A percentile compares a stretch with the other conserved stretches of the same genome.
Conservation (phyloP, 305 asterid species). For the Coffea humblotiana region DNA sequence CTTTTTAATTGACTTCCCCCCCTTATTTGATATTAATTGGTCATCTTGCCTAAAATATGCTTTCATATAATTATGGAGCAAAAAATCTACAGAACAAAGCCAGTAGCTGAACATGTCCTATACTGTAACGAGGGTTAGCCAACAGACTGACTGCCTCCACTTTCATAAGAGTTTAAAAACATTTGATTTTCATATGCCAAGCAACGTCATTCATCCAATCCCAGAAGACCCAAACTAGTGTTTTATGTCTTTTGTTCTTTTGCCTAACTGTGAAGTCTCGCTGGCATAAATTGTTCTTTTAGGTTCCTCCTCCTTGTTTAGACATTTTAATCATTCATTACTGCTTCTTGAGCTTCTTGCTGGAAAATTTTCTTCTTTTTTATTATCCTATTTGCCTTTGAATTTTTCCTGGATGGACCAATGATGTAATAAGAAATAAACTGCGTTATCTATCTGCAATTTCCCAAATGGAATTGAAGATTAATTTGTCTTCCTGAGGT, state of each 20-base stretch:
- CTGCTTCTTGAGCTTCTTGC: not conserved
- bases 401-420: conserved; percentile 3
- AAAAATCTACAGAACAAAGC: too few species aligned
- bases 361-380: not conserved
- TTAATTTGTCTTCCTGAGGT: conserved; percentile 18
- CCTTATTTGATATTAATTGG: too few species aligned
- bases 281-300: not conserved
- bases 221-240: not conserved
- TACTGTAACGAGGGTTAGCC: too few species aligned
- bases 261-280: not conserved
- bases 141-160: not conserved
- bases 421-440: conserved; percentile 18
- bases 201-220: not conserved
- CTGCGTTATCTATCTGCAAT: conserved; percentile 35
- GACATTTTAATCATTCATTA: not conserved
- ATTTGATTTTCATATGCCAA: too few species aligned
- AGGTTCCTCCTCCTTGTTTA: not conserved
- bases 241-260: not conserved
- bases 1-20: too few species aligned
- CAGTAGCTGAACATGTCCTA: too few species aligned
- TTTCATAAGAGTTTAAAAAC: not conserved
- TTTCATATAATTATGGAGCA: too few species aligned
- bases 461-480: conserved; percentile 23
- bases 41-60: too few species aligned
- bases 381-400: not conserved